Evolutionary conservation across 2,329 filamentous ascomycete species (phyloP).

Genomic region (Phaeophleospora eucalypticola): DNA sequence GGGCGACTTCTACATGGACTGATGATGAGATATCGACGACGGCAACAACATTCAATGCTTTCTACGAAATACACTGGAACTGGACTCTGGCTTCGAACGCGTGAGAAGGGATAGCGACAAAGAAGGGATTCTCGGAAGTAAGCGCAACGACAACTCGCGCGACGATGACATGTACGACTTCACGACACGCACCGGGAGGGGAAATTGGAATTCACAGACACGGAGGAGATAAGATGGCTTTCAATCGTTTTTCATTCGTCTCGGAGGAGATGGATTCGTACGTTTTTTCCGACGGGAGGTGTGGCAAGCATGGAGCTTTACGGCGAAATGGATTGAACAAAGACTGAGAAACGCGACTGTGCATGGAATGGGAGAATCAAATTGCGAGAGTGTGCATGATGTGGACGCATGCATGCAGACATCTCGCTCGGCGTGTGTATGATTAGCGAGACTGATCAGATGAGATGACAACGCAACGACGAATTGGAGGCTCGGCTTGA

Average conservation of each 20-base stretch:
- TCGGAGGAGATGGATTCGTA: too few species aligned
- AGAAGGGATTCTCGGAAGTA: background rate
- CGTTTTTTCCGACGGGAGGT: too few species aligned
- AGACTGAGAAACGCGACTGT: background rate
- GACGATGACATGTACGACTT: background rate
- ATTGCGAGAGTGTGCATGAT: too few species aligned
- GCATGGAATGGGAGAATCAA: background rate
- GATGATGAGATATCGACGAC: background rate
- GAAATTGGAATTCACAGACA: too few species aligned
- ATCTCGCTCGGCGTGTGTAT: too few species aligned
- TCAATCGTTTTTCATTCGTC: too few species aligned
- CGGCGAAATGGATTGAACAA: background rate
- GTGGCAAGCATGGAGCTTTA: background rate
- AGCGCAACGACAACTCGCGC: background rate
- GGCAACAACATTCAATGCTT: too few species aligned
- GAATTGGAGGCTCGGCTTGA: background rate
- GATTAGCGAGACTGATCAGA: too few species aligned
- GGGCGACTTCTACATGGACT: constrained; percentile 98
- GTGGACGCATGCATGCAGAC: too few species aligned
- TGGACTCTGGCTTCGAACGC: background rate
- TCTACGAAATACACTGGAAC: too few species aligned
- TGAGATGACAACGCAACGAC: too few species aligned
- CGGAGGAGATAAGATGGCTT: too few species aligned
- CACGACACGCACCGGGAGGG: background rate
- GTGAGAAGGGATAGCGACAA: background rate